Evolutionary conservation across 164 flowering plant species (phyloP).

Genomic region (Berberis vulgaris): DNA sequence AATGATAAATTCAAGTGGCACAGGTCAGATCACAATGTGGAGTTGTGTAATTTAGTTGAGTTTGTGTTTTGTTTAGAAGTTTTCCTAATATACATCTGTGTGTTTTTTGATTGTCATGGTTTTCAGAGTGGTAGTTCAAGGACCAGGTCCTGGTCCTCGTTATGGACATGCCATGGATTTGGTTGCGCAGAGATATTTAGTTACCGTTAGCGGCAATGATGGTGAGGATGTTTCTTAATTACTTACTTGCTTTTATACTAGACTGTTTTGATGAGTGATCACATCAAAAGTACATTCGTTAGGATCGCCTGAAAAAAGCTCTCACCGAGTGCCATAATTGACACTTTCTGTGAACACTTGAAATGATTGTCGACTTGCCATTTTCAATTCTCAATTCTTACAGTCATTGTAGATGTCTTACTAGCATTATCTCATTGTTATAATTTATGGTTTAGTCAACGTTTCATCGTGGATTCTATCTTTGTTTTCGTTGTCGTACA

Average conservation of each 20-base stretch:
- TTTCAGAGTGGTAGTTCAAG: conserved; percentile 83
- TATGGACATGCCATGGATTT: conserved; percentile 92
- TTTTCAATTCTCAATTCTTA: no score
- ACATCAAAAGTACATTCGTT: no score
- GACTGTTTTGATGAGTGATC: neutral
- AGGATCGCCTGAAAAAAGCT: no score
- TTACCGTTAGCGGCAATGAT: conserved; percentile 84
- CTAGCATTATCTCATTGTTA: no score
- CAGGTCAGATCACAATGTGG: conserved; percentile 33
- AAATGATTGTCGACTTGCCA: no score
- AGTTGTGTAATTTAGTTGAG: neutral
- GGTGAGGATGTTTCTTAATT: conserved; percentile 35
- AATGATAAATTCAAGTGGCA: conserved; percentile 96
- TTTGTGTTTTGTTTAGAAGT: neutral
- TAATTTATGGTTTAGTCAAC: no score
- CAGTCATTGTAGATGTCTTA: no score
- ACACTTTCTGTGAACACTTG: no score
- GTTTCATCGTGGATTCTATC: no score
- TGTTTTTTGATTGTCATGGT: neutral
- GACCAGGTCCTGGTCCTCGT: conserved; percentile 87
- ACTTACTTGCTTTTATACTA: neutral
- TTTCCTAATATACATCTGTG: neutral
- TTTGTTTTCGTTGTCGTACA: no score
- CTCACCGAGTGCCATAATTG: no score
- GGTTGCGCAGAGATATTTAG: conserved; percentile 84